Base-by-base conservation (phyloP, 2,329 filamentous ascomycete species). In the Aspergillus costaricaensis region DNA sequence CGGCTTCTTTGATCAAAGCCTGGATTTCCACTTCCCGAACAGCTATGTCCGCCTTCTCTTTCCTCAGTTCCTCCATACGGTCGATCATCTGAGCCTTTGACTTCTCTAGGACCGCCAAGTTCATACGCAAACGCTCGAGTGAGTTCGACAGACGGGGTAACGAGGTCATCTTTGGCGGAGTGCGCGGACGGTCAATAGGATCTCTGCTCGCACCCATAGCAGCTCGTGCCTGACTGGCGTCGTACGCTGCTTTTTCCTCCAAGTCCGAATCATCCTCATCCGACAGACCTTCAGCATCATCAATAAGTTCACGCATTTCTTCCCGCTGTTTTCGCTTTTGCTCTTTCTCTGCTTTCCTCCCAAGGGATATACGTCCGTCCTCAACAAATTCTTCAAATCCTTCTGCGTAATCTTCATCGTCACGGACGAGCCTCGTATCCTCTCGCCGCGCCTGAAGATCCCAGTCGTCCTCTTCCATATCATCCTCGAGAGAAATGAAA, bases 321-420 rank as follows among this genome's bases (percentile, higher is more conserved):
- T 87, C 85, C 30, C 91, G 86, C 30, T 91, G 86, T 48, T 83
- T 84, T 56, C 82, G 83, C 52, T 85, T 76, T 49, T 84, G 88
- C 67, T 92, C 91, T 19, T 85, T 86, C 76, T 95, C 91, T 0
- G 92, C 92, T 62, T 90, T 91, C 63, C 84, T 87, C 36, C 92
- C 91, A 0, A 97, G 81, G 1, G 91, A 86, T 9, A 97, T 85
- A 7, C 86, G 86, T 8, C 91, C 92, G 71, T 96, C 91, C 43
- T 95, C 91, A 8, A 95, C 91, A 68, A 91, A 96, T 57, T 94
- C 89, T 62, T 98, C 94, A 68, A 96, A 98, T 0, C 92, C 93
- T 77, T 98, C 95, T 39, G 91, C 91, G 0, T 97, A 84, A 70
- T 98, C 92, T 72, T 98, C 94, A 68, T 98, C 94, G 36, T 97